Evolutionary conservation across 441 rosid genomes (phyloP).

Genomic region (Arabidopsis lyrata): DNA sequence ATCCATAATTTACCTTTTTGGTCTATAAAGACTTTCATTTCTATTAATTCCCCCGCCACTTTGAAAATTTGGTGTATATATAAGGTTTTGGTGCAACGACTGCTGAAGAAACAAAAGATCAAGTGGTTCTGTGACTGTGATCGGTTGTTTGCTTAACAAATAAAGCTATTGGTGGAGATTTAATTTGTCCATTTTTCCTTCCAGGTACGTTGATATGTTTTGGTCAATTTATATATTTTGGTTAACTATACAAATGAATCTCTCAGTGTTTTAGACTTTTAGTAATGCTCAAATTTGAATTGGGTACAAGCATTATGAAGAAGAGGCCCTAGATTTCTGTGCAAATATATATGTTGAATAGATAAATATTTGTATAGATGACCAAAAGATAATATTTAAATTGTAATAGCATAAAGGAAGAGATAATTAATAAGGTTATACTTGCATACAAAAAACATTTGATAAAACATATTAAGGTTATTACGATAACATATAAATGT

Average conservation of each 20-base stretch:
- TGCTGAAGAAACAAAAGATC: slow-evolving; percentile 21
- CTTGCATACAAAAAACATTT: not conserved
- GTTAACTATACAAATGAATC: not conserved
- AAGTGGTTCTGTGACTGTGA: not conserved
- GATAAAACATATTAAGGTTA: not conserved
- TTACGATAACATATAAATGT: not conserved
- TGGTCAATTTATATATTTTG: not conserved
- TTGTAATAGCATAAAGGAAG: too few species aligned
- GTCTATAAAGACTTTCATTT: slow-evolving; percentile 13
- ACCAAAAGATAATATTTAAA: not conserved
- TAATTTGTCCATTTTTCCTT: not conserved
- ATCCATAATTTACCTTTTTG: not conserved
- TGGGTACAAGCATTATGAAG: not conserved
- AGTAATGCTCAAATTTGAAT: not conserved
- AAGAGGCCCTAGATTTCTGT: not conserved
- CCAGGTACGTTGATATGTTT: slow-evolving; percentile 21
- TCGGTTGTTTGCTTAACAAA: not conserved
- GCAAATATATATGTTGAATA: not conserved
- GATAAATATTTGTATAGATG: not conserved
- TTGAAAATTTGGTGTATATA: slow-evolving; percentile 12
- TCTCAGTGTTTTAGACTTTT: not conserved
- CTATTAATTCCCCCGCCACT: not conserved
- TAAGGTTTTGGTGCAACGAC: slow-evolving; percentile 9
- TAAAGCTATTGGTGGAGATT: not conserved
- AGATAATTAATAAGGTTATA: too few species aligned